These are phyloP conservation scores for Linderniella brevidens DNA, from an alignment of 257 asterid genomes.

Conservation along the genomic window DNA sequence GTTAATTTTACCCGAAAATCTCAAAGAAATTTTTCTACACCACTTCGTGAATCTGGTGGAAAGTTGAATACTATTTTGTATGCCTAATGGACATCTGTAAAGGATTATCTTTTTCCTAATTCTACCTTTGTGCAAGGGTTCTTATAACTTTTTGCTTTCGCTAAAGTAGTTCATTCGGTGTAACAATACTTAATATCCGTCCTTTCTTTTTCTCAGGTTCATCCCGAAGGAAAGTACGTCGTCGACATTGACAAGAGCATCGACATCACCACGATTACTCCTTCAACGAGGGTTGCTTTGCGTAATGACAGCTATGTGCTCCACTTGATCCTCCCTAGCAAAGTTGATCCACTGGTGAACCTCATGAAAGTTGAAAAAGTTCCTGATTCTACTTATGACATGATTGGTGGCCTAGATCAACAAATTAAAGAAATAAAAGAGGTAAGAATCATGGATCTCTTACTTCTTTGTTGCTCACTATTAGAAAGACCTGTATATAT, in stretches of 20 bases:
- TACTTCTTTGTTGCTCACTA: too few species aligned
- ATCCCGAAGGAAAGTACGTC: conserved; percentile 83
- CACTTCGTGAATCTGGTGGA: not conserved
- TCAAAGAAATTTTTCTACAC: too few species aligned
- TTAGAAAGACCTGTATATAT: too few species aligned
- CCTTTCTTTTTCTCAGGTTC: conserved; percentile 33
- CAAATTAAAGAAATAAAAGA: conserved; percentile 94
- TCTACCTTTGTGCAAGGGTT: not conserved
- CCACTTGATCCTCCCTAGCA: conserved; percentile 82
- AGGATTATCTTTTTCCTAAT: not conserved
- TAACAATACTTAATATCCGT: conserved; percentile 1
- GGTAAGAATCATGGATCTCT: conserved; percentile 19
- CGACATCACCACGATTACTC: conserved; percentile 82
- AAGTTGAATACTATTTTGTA: not conserved
- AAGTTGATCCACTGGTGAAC: conserved; percentile 89
- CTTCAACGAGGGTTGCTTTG: conserved; percentile 89
- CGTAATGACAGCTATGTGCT: conserved; percentile 93
- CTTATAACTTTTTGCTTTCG: not conserved
- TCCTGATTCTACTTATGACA: conserved; percentile 93
- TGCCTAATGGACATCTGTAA: too few species aligned
- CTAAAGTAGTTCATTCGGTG: too few species aligned
- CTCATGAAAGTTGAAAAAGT: conserved; percentile 98
- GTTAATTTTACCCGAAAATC: too few species aligned
- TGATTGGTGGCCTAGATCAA: conserved; percentile 98
- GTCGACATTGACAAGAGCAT: conserved; percentile 87